A percentile compares a stretch with the other conserved stretches of the same genome.
Conservation (phyloP, 176 grass and related monocot genomes). For the Triticum timopheevii region DNA sequence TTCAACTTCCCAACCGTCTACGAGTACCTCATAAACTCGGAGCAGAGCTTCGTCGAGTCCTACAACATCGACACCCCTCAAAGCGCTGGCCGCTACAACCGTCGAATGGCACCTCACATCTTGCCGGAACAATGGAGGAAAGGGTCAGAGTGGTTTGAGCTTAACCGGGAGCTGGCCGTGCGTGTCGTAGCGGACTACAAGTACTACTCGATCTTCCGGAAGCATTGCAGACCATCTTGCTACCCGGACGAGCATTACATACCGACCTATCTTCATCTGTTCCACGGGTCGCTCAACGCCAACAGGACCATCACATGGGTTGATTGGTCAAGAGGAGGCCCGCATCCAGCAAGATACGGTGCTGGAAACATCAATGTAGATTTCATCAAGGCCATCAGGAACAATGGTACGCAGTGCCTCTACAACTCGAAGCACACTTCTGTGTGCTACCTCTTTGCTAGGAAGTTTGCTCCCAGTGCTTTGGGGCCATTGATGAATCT, state of each 20-base stretch:
- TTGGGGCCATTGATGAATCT: conserved; percentile 73
- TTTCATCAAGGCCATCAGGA: conserved; percentile 79
- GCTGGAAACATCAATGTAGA: conserved; percentile 46
- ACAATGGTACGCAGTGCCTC: conserved; percentile 59
- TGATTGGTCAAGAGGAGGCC: conserved; percentile 90
- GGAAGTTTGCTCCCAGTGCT: conserved; percentile 86
- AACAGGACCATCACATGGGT: conserved; percentile 88
- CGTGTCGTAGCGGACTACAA: conserved; percentile 60
- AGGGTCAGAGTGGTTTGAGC: conserved; percentile 86
- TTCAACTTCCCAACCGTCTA: conserved; percentile 79
- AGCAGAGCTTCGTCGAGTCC: conserved; percentile 67
- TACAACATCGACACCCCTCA: conserved; percentile 67
- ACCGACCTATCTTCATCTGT: conserved; percentile 74
- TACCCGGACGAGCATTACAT: conserved; percentile 90
- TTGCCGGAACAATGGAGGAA: conserved; percentile 59
- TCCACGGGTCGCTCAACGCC: conserved; percentile 65
- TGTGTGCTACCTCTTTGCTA: conserved; percentile 77
- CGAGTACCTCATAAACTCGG: conserved; percentile 72
- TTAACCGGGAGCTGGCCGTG: conserved; percentile 67
- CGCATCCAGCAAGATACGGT: conserved; percentile 74
- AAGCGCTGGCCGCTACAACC: conserved; percentile 66
- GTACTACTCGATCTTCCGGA: conserved; percentile 70
- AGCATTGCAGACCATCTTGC: conserved; percentile 75
- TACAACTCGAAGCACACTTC: conserved; percentile 64
- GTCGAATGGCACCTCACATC: conserved; percentile 79